These are phyloP conservation scores for Sporisorium iseilematis-ciliati DNA, from an alignment of 1,284 basidiomycete species.

Conservation along the genomic window DNA sequence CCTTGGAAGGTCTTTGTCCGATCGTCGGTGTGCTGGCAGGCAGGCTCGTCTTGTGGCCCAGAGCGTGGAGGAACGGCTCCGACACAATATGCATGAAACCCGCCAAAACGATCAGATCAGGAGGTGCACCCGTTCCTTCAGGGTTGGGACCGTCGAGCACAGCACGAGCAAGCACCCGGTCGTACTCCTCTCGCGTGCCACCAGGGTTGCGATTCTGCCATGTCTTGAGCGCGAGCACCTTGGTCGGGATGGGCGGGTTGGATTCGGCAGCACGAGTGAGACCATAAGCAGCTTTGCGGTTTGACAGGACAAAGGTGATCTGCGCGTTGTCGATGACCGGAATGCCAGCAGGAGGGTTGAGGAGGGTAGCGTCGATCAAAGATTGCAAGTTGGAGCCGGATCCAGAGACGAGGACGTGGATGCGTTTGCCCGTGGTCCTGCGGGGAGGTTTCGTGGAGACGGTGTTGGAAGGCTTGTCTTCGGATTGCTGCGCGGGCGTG, in stretches of 20 bases:
- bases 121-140: constrained; percentile 68
- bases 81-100: constrained; percentile 97
- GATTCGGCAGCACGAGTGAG: constrained; percentile 83
- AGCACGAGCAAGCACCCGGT: constrained; percentile 81
- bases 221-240: constrained; percentile 85
- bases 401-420: constrained; percentile 67
- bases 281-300: constrained; percentile 90
- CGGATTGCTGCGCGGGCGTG: not conserved
- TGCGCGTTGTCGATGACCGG: constrained; percentile 72
- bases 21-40: constrained; percentile 41
- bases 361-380: constrained; percentile 85
- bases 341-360: constrained; percentile 72
- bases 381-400: constrained; percentile 90
- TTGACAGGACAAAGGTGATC: constrained; percentile 89
- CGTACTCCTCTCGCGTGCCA: constrained; percentile 85
- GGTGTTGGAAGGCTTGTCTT: constrained; percentile 5
- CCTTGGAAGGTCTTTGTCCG: constrained; percentile 59
- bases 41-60: constrained; percentile 59
- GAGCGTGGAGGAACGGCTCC: constrained; percentile 72
- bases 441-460: constrained; percentile 33
- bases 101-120: constrained; percentile 90
- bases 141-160: constrained; percentile 72
- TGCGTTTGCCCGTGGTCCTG: constrained; percentile 57
- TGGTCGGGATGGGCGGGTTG: constrained; percentile 79
- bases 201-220: constrained; percentile 80